Base-by-base conservation (phyloP, 768 basidiomycete species). In the Floccularia luteovirens region DNA sequence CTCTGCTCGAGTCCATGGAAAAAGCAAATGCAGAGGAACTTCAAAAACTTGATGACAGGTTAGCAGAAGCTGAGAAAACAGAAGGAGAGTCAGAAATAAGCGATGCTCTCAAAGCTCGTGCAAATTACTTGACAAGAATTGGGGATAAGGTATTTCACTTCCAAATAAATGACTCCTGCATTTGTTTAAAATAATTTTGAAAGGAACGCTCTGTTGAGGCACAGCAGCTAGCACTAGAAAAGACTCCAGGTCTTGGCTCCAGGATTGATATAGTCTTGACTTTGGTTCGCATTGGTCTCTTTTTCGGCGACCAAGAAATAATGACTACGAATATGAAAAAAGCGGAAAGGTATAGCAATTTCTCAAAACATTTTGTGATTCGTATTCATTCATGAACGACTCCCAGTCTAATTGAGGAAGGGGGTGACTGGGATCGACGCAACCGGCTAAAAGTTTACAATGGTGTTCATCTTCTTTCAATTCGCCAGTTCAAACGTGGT, bases 371-470 rank as follows among this genome's bases (percentile, higher is more conserved):
- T 37, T 23, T 37, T 8, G 11, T 13, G 5, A 13, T 19, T 40
- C 24, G 10, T 21, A 31, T 17, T 7, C n/a, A 10, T 16, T 25
- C 12, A 27, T 19, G 3, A 34, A 23, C 39, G 43, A 35, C 30
- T 14, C n/a, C 21, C 54, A 92, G 90, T 41, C 69, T 96, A 31
- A 86, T 96, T 39, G 92, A 97, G 51, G 77, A 90, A 58, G 94
- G 94, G 0, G 94, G 94, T 32, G 94, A 99, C 63, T 99, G 94
- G 94, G 94, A 99, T 59, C 72, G 94, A 39, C 78, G 92, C 27
- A 99, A 97, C 60, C 77, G 94, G 32, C 77, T 97, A 52, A 99
- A 99, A 62, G 94, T 97, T 30, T 99, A 98, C 66, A 77, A 79
- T 37, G 93, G 85, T 35, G 66, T 96, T 0, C 86, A 94, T 54